Evolutionary conservation across 1,139 yeast genomes (phyloP).

Genomic region (Hansenula sp.): DNA sequence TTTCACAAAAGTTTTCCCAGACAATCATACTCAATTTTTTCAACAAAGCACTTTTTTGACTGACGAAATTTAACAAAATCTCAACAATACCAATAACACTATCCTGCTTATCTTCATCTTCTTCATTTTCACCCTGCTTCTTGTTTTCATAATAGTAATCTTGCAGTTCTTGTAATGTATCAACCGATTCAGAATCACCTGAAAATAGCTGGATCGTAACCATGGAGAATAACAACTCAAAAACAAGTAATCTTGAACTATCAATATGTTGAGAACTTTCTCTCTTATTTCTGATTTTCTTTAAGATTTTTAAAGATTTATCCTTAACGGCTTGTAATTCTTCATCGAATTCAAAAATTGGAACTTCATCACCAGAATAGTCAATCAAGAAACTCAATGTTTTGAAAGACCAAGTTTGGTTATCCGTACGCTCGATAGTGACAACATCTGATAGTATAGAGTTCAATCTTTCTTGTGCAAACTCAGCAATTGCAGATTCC

Average conservation of each 20-base stretch:
- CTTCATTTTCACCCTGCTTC: constrained; percentile 25
- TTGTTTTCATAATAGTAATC: constrained; percentile 44
- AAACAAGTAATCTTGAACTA: constrained; percentile 36
- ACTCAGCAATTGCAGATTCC: constrained; percentile 29
- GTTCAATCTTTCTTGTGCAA: constrained; percentile 57
- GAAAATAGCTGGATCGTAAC: constrained; percentile 73
- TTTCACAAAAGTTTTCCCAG: constrained; percentile 65
- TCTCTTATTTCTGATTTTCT: constrained; percentile 38
- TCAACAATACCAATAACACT: constrained; percentile 71
- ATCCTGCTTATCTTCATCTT: constrained; percentile 30
- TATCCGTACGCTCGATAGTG: constrained; percentile 38
- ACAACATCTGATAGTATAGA: constrained; percentile 64
- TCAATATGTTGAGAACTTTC: constrained; percentile 35
- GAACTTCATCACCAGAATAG: constrained; percentile 30
- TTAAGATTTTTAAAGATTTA: constrained; percentile 49
- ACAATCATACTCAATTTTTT: constrained; percentile 70
- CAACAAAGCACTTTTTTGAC: constrained; percentile 68
- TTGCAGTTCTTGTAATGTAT: constrained; percentile 70
- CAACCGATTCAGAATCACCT: constrained; percentile 76
- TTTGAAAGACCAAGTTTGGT: constrained; percentile 58
- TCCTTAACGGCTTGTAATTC: constrained; percentile 44
- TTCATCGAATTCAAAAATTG: constrained; percentile 50
- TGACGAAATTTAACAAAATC: constrained; percentile 68
- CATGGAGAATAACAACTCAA: constrained; percentile 73
- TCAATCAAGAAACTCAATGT: constrained; percentile 28